Evolutionary conservation across 1,284 basidiomycete species (phyloP).

Genomic region (Thecaphora frezii): DNA sequence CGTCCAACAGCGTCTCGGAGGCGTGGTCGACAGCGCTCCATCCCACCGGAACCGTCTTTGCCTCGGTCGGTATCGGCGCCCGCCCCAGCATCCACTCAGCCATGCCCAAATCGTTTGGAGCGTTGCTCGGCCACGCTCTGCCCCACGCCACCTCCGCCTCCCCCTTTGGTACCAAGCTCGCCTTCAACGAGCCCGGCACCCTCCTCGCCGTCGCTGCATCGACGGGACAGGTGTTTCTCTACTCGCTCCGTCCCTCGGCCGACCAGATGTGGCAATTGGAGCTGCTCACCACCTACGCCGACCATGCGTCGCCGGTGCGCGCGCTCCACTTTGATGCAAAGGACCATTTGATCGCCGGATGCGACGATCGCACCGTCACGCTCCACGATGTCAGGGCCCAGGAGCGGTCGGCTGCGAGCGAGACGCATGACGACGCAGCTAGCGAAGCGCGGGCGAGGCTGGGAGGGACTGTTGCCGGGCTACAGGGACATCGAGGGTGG

Average conservation of each 20-base stretch:
- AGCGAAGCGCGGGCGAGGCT: too few relatives aligned
- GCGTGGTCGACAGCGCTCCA: conserved; percentile 26
- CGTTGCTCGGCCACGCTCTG: conserved; percentile 1
- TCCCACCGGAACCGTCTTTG: conserved; percentile 14
- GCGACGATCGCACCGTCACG: conserved; percentile 26
- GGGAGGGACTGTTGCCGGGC: conserved; percentile 14
- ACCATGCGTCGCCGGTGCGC: conserved; percentile 27
- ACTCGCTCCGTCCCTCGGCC: background rate
- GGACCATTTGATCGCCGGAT: conserved; percentile 16
- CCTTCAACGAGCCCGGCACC: conserved; percentile 8
- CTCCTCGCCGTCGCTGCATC: conserved; percentile 17
- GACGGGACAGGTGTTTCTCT: conserved; percentile 20
- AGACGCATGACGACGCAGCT: background rate
- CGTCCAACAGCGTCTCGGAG: conserved; percentile 9
- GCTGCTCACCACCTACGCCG: conserved; percentile 8
- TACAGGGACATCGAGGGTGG: conserved; percentile 27
- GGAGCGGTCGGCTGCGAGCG: background rate
- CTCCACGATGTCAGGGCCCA: conserved; percentile 19
- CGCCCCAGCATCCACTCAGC: conserved; percentile 12
- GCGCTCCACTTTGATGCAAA: conserved; percentile 11
- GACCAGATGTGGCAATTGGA: background rate
- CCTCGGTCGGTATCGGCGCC: conserved; percentile 17
- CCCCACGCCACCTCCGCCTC: conserved; percentile 2
- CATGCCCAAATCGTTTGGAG: conserved; percentile 3
- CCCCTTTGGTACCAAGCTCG: conserved; percentile 20